Base-by-base conservation (phyloP, 202 grass and related monocot species). In the Panicum hallii region DNA sequence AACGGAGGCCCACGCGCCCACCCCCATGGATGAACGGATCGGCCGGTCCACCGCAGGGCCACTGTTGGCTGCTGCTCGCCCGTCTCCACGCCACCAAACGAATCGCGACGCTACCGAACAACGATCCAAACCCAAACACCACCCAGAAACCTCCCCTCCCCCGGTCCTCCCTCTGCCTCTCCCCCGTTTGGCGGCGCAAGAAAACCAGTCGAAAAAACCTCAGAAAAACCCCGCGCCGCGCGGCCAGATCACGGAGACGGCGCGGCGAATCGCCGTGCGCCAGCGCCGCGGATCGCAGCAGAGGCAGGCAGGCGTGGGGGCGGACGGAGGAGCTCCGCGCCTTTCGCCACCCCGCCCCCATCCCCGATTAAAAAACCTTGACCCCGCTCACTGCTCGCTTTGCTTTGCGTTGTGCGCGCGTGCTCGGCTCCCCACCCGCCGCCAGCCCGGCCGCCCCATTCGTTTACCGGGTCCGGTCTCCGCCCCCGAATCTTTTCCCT, bases 401-500 rank as follows among this genome's bases (percentile, higher is more conserved):
- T 13, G 38, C 65, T 69, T 4, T 12, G 5, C 1, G 14, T 50
- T 13, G 67, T 41, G 52, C 70, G 79, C 28, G 67, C 79, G 67
- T 47, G 70, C 74, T 65, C 16, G 17, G 26, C 70, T 32, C 7
- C 26, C 26, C 23, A 20, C 42, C 43, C n/a, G 20, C 45, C 13
- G 45, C 71, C 71, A 30, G 19, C 45, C 45, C 70, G 48, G 16
- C 71, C 49, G 48, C 28, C 50, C 32, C 64, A 44, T 68, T 73
- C 62, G 62, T 80, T 83, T 75, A 70, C 80, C 26, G 17, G 74
- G 62, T 41, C 53, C 66, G 11, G 49, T 46, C 78, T 70, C 60
- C 74, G 68, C 68, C 16, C 26, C 67, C 85, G 71, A 88, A 85
- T 81, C 65, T 88, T 75, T 80, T 67, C 82, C 85, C 78, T 82